A percentile compares a stretch with the other conserved stretches of the same genome.
Evolutionary conservation across 2,329 filamentous ascomycete genomes (phyloP).

Genomic region (Ciborinia camelliae): DNA sequence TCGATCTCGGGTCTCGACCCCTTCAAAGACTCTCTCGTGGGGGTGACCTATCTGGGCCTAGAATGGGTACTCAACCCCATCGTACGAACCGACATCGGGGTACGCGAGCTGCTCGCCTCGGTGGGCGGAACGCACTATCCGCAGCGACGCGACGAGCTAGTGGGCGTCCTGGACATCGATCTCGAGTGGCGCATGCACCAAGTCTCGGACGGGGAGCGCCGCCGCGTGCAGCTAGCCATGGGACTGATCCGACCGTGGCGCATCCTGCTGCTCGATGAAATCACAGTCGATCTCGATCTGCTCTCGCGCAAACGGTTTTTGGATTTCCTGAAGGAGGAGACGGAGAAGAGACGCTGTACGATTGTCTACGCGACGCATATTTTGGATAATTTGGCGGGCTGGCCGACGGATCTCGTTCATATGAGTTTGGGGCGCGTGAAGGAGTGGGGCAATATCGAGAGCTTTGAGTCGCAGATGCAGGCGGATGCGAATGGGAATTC

Average conservation of each 20-base stretch:
- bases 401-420: constrained; percentile 94
- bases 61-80: constrained; percentile 99
- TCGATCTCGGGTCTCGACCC: constrained; percentile 80
- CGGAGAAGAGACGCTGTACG: constrained; percentile 75
- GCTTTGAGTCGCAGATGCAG: constrained; percentile 58
- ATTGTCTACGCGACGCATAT: constrained; percentile 98
- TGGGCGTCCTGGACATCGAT: constrained; percentile 88
- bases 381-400: constrained; percentile 86
- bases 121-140: constrained; percentile 85
- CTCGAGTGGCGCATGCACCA: constrained; percentile 92
- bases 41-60: constrained; percentile 93
- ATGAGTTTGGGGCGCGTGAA: constrained; percentile 88
- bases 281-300: constrained; percentile 95
- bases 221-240: constrained; percentile 94
- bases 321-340: constrained; percentile 81
- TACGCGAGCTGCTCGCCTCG: constrained; percentile 76
- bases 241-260: constrained; percentile 88
- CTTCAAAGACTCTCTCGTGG: constrained; percentile 84
- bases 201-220: constrained; percentile 86
- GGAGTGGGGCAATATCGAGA: constrained; percentile 74
- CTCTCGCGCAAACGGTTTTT: constrained; percentile 83
- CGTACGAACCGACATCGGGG: constrained; percentile 90
- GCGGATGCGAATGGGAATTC: constrained; percentile 65
- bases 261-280: constrained; percentile 88
- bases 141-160: constrained; percentile 78